A percentile compares a stretch with the other conserved stretches of the same genome.
These are phyloP conservation scores for Cubamyces lactineus DNA, from an alignment of 768 basidiomycete species.

Conservation along the genomic window DNA sequence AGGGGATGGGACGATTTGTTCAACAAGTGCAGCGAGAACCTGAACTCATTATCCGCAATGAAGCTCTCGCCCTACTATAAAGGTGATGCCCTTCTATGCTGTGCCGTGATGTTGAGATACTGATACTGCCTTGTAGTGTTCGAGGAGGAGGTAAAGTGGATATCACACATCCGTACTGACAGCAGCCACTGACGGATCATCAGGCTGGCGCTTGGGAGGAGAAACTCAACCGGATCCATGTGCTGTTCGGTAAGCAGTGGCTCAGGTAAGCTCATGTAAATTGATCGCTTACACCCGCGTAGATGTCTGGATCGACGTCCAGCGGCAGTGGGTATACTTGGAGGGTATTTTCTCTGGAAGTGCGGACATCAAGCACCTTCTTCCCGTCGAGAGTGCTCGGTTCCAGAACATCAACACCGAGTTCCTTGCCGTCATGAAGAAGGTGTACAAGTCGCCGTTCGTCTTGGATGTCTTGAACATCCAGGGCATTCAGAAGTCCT, in stretches of 20 bases:
- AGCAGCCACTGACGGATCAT: neutral
- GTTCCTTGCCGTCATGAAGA: conserved; percentile 98
- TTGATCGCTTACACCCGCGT: conserved; percentile 3
- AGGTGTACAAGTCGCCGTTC: conserved; percentile 98
- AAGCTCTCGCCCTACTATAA: conserved; percentile 98
- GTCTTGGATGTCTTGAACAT: conserved; percentile 97
- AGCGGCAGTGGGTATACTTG: conserved; percentile 99
- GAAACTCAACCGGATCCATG: conserved; percentile 94
- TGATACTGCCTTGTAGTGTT: neutral
- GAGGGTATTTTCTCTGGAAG: conserved; percentile 99
- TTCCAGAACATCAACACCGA: conserved; percentile 99
- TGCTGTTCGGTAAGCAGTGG: conserved; percentile 78
- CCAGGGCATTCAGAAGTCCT: conserved; percentile 92
- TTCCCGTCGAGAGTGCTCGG: conserved; percentile 95
- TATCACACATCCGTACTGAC: conserved; percentile 2
- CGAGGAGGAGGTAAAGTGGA: neutral
- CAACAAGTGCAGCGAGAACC: conserved; percentile 94
- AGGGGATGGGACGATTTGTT: conserved; percentile 98
- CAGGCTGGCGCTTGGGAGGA: conserved; percentile 94
- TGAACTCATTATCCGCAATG: conserved; percentile 97
- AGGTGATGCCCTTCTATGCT: conserved; percentile 48
- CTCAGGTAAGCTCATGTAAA: neutral
- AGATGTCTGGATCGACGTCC: conserved; percentile 99
- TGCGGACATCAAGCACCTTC: conserved; percentile 98
- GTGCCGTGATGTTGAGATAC: neutral